These are phyloP conservation scores for Aspergillus neotritici DNA, from an alignment of 2,329 filamentous ascomycete genomes.

Conservation along the genomic window DNA sequence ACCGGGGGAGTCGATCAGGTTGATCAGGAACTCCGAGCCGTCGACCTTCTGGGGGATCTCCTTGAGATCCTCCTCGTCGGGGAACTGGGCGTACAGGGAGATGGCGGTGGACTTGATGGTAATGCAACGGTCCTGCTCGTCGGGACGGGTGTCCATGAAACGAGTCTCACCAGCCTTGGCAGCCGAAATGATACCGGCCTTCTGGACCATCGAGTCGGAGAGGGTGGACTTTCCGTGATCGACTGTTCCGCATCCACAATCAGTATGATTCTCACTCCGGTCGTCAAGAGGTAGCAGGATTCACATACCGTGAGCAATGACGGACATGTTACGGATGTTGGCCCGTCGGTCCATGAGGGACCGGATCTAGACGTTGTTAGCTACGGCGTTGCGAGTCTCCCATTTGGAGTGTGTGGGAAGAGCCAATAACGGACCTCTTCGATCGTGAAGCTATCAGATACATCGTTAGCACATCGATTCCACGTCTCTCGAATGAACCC, in stretches of 20 bases:
- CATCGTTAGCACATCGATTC: conserved; percentile 26
- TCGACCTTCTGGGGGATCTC: conserved; percentile 84
- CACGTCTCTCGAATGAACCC: background rate
- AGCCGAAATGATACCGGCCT: conserved; percentile 98
- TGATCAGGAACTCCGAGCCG: conserved; percentile 98
- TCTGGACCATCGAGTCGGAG: conserved; percentile 97
- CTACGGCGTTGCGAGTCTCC: no score
- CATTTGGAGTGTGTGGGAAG: no score
- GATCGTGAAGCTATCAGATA: conserved; percentile 78
- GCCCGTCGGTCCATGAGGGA: conserved; percentile 47
- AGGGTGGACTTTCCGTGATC: conserved; percentile 99
- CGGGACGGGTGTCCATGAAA: conserved; percentile 92
- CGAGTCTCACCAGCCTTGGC: conserved; percentile 94
- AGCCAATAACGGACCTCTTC: conserved; percentile 60
- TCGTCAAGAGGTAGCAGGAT: conserved; percentile 4
- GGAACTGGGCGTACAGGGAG: conserved; percentile 86
- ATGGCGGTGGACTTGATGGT: conserved; percentile 99
- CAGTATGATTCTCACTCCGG: background rate
- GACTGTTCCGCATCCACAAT: conserved; percentile 47
- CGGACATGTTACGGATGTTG: conserved; percentile 92
- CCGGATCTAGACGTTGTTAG: conserved; percentile 37
- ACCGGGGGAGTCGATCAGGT: conserved; percentile 99
- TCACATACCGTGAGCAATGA: conserved; percentile 86
- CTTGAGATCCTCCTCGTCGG: conserved; percentile 80
- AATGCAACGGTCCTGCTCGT: conserved; percentile 99